Evolutionary conservation across 805 yeast genomes (phyloP), one percentile per base, ranked within the genome.

Genomic region (Candida coquimbonensis): DNA sequence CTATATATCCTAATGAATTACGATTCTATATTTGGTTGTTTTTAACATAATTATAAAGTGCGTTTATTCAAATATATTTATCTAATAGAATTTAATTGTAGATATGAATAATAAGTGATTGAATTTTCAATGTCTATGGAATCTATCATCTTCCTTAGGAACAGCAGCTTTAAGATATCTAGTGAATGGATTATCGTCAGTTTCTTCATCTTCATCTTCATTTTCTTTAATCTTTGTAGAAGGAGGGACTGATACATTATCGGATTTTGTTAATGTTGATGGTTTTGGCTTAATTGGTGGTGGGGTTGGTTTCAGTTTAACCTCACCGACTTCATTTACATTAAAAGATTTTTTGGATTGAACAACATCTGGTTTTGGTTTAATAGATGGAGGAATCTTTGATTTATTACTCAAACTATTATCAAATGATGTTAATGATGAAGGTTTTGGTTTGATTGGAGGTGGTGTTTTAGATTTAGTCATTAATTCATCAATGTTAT

Each of bases 91-190:
- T 21, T 21, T 6, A 21, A 21, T 5, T 6, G 35, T 33, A 9
- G 13, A 13, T 9, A 31, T 31, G n/a, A 13, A 31, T 31, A 13
- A 31, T 31, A n/a, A n/a, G 13, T 32, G 7, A 19, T 35, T 26
- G 5, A 36, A 16, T 36, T 12, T 6, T 27, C 13, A 34, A 38
- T 42, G 45, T 46, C 57, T 55, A 38, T 62, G 65, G 37, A 67
- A 55, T 17, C 70, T 57, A 42, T 68, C 66, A 26, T 61, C 57
- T 31, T 62, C 62, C 34, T 57, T 46, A 1, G 73, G 73, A 12
- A 68, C 73, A 9, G 67, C 72, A 36, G 63, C 61, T 46, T 57
- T 66, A 47, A 65, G 49, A 39, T 68, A 68, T 19, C 61, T 57
- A 9, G 57, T 56, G 51, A 68, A 68, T 19, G 73, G 72, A 48